phyloP scores from a whole-genome alignment of 768 basidiomycete species.

The Hericium alpestre region DNA sequence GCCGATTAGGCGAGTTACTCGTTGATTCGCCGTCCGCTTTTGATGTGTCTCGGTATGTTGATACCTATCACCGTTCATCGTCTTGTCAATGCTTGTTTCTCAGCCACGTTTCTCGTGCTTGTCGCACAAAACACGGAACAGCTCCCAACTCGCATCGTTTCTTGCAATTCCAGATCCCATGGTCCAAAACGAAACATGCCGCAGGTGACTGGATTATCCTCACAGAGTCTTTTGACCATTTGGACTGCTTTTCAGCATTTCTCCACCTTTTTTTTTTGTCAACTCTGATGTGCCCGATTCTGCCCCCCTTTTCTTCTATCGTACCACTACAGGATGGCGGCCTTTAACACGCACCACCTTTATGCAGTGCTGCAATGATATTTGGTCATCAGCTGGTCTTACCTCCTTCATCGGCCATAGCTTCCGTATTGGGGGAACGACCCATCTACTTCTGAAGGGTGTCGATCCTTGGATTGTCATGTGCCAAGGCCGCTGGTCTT shows the following conservation, averaged over 20 bases:
- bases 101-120: no score
- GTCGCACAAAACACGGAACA: no score
- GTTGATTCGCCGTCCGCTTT: no score
- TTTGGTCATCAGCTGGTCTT: constrained; percentile 4
- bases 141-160: no score
- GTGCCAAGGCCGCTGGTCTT: no score
- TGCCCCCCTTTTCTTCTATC: constrained; percentile 23
- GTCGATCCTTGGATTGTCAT: no score
- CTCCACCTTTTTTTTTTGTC: constrained; percentile 20
- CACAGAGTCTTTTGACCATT: constrained; percentile 17
- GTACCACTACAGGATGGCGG: background rate
- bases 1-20: no score
- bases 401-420: constrained; percentile 19
- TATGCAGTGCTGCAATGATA: constrained; percentile 10
- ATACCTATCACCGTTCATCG: no score
- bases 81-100: no score
- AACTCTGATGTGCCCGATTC: constrained; percentile 16
- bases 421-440: constrained; percentile 21
- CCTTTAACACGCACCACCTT: constrained; percentile 22
- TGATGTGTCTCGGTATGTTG: no score
- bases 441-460: constrained; percentile 21
- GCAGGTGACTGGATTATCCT: constrained; percentile 6
- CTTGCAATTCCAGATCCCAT: no score
- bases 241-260: constrained; percentile 19
- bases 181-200: no score